A percentile compares a stretch with the other conserved stretches of the same genome.
These are phyloP conservation scores for Aspergillus sp. DNA, from an alignment of 2,329 filamentous ascomycete species.

Conservation along the genomic window DNA sequence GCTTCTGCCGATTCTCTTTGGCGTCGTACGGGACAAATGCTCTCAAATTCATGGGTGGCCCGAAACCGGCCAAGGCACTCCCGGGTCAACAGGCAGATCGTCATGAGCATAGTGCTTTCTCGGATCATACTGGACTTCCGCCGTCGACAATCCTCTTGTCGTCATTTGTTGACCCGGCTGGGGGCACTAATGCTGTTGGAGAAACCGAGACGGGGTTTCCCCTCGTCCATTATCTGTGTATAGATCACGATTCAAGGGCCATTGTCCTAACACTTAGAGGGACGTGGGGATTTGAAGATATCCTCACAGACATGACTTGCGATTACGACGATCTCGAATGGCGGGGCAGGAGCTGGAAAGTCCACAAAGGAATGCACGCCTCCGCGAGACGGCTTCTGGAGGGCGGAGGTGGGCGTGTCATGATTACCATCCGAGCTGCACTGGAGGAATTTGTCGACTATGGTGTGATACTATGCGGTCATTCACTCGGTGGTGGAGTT, in stretches of 20 bases:
- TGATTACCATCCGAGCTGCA: conserved; percentile 56
- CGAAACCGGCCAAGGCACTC: conserved; percentile 20
- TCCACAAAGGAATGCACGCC: conserved; percentile 66
- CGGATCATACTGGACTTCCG: conserved; percentile 35
- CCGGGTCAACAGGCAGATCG: conserved; percentile 24
- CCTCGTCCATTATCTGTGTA: conserved; percentile 62
- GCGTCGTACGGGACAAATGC: conserved; percentile 40
- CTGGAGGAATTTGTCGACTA: conserved; percentile 60
- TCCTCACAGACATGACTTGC: conserved; percentile 64
- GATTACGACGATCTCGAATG: conserved; percentile 55
- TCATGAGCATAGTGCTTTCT: conserved; percentile 39
- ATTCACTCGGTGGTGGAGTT: conserved; percentile 61
- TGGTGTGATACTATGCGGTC: conserved; percentile 59
- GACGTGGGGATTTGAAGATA: conserved; percentile 64
- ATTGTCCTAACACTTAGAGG: conserved; percentile 65
- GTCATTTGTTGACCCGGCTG: conserved; percentile 61
- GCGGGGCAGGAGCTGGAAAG: conserved; percentile 56
- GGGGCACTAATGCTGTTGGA: conserved; percentile 56
- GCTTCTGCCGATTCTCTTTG: conserved; percentile 39
- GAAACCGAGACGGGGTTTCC: conserved; percentile 58
- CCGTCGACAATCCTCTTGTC: conserved; percentile 49
- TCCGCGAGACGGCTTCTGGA: conserved; percentile 59
- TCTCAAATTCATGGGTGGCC: conserved; percentile 39
- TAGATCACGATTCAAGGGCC: conserved; percentile 62
- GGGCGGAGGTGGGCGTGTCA: conserved; percentile 56